phyloP scores from a whole-genome alignment of 352 stramenopile genomes.

The Peronospora destructor region DNA sequence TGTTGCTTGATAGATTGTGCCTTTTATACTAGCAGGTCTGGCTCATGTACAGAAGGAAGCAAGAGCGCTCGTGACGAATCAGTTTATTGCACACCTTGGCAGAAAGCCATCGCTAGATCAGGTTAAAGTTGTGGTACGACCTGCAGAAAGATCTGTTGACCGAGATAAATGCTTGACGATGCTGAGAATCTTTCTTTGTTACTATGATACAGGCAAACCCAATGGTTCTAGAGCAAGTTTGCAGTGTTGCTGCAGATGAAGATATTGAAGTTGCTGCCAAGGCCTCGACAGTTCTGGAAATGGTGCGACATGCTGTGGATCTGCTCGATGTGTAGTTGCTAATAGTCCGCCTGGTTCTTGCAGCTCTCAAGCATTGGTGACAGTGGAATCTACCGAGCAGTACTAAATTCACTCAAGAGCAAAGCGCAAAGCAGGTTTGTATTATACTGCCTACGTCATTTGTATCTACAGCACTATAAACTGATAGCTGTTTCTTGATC shows the following conservation, averaged over 20 bases:
- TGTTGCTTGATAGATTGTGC: conserved; percentile 39
- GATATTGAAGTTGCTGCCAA: conserved; percentile 66
- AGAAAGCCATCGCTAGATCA: conserved; percentile 44
- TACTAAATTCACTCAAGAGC: conserved; percentile 43
- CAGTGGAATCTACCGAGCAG: conserved; percentile 36
- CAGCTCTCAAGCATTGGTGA: conserved; percentile 42
- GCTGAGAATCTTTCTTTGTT: conserved; percentile 2
- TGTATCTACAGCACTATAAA: background rate
- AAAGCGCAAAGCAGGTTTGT: conserved; percentile 46
- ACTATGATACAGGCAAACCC: conserved; percentile 34
- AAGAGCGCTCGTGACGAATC: conserved; percentile 57
- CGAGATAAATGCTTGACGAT: background rate
- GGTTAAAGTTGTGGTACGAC: conserved; percentile 43
- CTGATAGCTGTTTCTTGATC: conserved; percentile 6
- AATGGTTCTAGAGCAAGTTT: conserved; percentile 50
- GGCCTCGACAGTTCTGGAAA: conserved; percentile 49
- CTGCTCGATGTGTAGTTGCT: conserved; percentile 1
- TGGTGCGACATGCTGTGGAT: conserved; percentile 26
- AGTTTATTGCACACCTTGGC: conserved; percentile 61
- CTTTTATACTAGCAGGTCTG: conserved; percentile 67
- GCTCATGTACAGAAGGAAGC: conserved; percentile 53
- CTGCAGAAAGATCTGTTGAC: background rate
- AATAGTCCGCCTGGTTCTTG: background rate
- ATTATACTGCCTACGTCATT: background rate
- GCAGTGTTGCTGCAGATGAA: conserved; percentile 52